phyloP scores from a whole-genome alignment of 1,139 yeast genomes.

The Candida labiduridarum region DNA sequence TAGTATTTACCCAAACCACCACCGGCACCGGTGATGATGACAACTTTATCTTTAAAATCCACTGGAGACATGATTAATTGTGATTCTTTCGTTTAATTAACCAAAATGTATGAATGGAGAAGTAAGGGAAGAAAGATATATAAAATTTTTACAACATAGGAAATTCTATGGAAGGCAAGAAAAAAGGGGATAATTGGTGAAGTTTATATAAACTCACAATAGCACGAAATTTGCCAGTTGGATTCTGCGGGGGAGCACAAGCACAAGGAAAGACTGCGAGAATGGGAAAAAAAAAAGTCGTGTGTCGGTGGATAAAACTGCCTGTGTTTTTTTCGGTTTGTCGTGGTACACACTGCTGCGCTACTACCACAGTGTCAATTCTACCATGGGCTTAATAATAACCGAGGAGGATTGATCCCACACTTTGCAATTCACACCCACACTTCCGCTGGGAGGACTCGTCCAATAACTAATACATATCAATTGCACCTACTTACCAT shows the following conservation, averaged over 20 bases:
- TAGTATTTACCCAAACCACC: slow-evolving; percentile 94
- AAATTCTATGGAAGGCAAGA: neutral
- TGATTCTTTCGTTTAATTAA: neutral
- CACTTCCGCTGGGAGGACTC: no score
- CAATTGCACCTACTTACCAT: no score
- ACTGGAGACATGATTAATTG: slow-evolving; percentile 32
- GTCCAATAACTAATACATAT: no score
- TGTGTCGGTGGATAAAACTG: neutral
- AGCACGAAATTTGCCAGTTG: neutral
- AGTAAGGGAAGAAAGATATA: neutral
- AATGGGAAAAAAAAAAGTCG: neutral
- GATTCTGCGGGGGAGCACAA: slow-evolving; percentile 3
- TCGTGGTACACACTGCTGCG: no score
- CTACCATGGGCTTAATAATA: no score
- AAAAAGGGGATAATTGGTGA: neutral
- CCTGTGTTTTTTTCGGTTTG: neutral
- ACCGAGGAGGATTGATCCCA: no score
- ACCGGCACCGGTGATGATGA: slow-evolving; percentile 94
- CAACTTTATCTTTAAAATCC: slow-evolving; percentile 78
- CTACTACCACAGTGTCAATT: neutral
- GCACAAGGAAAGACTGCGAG: neutral
- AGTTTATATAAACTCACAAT: neutral
- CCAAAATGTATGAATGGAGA: neutral
- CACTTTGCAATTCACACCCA: no score
- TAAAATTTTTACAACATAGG: neutral